phyloP scores from a whole-genome alignment of 108 stramenopile species.

The Aurantiochytrium sp. region DNA sequence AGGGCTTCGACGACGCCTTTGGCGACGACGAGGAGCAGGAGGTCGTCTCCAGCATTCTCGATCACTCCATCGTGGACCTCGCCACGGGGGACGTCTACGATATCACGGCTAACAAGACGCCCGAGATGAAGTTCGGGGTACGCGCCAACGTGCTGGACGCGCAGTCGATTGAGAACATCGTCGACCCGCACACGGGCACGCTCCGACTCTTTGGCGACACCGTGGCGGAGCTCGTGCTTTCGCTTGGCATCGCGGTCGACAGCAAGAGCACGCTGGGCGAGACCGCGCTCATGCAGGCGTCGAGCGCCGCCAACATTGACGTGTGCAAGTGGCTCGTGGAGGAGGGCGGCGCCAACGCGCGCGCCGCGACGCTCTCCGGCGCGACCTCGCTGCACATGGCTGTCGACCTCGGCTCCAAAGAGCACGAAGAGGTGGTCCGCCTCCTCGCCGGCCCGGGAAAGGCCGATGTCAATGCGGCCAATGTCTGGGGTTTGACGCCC shows the following conservation, averaged over 20 bases:
- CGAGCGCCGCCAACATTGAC: not conserved
- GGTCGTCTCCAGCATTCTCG: not conserved
- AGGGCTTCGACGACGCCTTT: not conserved
- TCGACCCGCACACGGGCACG: not conserved
- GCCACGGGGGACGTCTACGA: not conserved
- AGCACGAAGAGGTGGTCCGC: not conserved
- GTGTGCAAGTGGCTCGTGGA: not conserved
- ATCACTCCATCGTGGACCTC: not conserved
- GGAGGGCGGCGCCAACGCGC: not conserved
- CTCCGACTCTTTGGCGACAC: slow-evolving; percentile 15
- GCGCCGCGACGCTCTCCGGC: not conserved
- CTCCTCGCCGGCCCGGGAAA: not conserved
- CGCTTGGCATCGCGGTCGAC: not conserved
- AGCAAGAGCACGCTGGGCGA: not conserved
- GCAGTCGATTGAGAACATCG: not conserved
- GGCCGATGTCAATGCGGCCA: not conserved
- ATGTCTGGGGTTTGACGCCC: not conserved
- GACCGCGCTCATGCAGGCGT: not conserved
- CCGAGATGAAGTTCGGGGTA: not conserved
- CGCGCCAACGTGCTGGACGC: not conserved
- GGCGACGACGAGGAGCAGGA: not conserved
- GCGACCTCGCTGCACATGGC: not conserved
- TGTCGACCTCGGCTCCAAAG: not conserved
- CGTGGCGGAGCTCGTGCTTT: not conserved
- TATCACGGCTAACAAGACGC: not conserved